Evolutionary conservation across 352 stramenopile species (phyloP).

Genomic region (Globisporangium recalcitrans): DNA sequence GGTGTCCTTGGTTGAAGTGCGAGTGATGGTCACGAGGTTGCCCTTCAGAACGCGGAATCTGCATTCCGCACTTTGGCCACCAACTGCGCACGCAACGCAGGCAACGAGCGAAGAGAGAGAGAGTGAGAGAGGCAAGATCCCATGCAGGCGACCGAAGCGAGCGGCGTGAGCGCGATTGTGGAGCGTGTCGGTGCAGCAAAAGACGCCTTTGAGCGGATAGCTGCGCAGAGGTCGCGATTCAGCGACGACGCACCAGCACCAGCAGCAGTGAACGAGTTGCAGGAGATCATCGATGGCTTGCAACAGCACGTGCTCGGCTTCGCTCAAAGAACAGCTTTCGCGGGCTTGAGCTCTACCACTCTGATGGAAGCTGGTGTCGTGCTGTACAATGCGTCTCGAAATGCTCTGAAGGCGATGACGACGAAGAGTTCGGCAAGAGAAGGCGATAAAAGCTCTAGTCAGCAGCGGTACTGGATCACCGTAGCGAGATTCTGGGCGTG

Average conservation of each 20-base stretch:
- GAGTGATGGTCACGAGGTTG: conserved; percentile 19
- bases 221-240: not conserved
- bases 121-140: not conserved
- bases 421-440: not conserved
- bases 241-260: not conserved
- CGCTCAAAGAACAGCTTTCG: conserved; percentile 22
- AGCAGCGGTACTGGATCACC: conserved; percentile 23
- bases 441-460: not conserved
- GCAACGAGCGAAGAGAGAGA: not conserved
- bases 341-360: conserved; percentile 19
- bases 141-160: not conserved
- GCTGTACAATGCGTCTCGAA: conserved; percentile 64
- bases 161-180: conserved; percentile 12
- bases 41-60: not conserved
- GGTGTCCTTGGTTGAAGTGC: conserved; percentile 14
- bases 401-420: conserved; percentile 28
- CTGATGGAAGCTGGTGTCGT: conserved; percentile 59
- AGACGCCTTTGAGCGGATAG: conserved; percentile 16
- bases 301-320: conserved; percentile 23
- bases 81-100: not conserved
- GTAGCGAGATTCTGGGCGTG: conserved; percentile 49
- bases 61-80: conserved; percentile 9
- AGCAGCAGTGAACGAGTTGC: conserved; percentile 7
- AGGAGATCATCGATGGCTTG: conserved; percentile 21
- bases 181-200: conserved; percentile 19